Evolutionary conservation across 306 rosid genomes (phyloP).

Genomic region (Rosa chinensis): DNA sequence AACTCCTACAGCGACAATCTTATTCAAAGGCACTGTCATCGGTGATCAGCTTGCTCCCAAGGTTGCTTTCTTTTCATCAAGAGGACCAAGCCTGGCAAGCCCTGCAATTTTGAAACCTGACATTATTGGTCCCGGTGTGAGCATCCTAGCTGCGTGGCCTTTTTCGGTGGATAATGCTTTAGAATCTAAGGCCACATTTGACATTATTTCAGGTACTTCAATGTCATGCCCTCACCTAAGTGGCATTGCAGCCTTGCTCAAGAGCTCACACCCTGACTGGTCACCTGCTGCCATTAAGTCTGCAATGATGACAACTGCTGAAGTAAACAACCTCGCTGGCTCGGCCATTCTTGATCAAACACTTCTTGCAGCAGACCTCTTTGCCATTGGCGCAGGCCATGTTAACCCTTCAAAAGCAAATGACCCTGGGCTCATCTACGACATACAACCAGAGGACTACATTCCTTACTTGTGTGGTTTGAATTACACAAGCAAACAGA

Average conservation of each 20-base stretch:
- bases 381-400: conserved; percentile 53
- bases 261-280: conserved; percentile 59
- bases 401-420: conserved; percentile 49
- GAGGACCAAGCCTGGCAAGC: no score
- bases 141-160: conserved; percentile 60
- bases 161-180: conserved; percentile 32
- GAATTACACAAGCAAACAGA: conserved; percentile 37
- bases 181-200: conserved; percentile 13
- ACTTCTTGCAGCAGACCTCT: conserved; percentile 20
- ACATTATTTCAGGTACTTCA: conserved; percentile 51
- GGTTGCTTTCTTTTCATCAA: no score
- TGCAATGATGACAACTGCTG: conserved; percentile 28
- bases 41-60: no score
- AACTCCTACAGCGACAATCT: no score
- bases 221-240: conserved; percentile 63
- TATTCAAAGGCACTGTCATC: no score
- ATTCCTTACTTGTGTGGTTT: conserved; percentile 57
- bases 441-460: conserved; percentile 37
- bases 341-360: conserved; percentile 2
- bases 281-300: conserved; percentile 59
- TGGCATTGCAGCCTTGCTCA: conserved; percentile 53
- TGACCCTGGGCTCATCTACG: conserved; percentile 51
- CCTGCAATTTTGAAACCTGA: conserved; percentile 47
- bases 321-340: background rate
- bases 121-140: conserved; percentile 55